Base-by-base conservation (phyloP, 371 early-diverging fungal species). In the Cladochytrium tenue region DNA sequence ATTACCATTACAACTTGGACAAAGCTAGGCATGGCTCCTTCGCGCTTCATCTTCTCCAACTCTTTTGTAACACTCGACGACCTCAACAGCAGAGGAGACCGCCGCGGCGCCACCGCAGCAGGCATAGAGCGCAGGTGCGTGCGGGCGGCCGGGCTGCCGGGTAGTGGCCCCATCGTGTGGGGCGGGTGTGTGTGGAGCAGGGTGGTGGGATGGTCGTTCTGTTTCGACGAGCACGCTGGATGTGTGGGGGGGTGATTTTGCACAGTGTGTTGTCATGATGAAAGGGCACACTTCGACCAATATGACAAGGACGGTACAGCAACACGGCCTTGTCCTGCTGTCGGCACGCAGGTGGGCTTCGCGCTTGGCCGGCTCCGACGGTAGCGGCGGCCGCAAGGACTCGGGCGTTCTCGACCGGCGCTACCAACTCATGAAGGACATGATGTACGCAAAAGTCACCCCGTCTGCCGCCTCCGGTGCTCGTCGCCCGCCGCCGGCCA, bases 31-130 rank as follows among this genome's bases (percentile, higher is more conserved):
- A 78, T 51, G 28, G 32, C 32, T 25, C 63, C 57, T 25, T 61
- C 57, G 13, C 58, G 62, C 32, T 67, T 69, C 4, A 81, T 34
- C 32, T 70, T 72, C 53, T 78, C 69, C 5, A 81, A 65, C 76
- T 76, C 77, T 23, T 68, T 69, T 53, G 57, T 71, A 1, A 80
- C 76, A 13, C 13, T 43, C 43, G 43, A 43, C 43, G 43, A 43
- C 43, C 43, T 43, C 43, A 20, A 7, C 43, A 7, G 43, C 43
- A 7, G 43, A 13, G n/a, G n/a, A n/a, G n/a, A n/a, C n/a, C n/a
- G n/a, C n/a, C 20, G 43, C 43, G 43, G 43, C 43, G 13, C 13
- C 7, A 13, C 43, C 43, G 43, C 43, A 43, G 43, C 43, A 13
- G 13, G 43, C 13, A 20, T 7, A 7, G 43, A 43, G 43, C 20